These are phyloP conservation scores for Candida fluviatilis DNA, from an alignment of 805 yeast species.

Conservation along the genomic window DNA sequence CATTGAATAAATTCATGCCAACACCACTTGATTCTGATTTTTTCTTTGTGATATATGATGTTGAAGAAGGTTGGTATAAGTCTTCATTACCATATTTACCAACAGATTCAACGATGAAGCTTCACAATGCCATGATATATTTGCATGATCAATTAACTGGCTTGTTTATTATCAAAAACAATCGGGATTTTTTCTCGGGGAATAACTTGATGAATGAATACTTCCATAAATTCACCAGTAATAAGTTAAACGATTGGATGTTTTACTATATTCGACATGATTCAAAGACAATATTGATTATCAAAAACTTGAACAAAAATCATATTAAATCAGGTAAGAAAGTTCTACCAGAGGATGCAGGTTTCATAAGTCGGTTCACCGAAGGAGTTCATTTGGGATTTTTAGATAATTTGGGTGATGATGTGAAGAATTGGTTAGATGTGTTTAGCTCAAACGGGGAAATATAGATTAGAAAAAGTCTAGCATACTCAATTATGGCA, in stretches of 20 bases:
- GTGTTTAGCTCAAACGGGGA: conserved; percentile 19
- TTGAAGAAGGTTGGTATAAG: conserved; percentile 18
- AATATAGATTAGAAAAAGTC: conserved; percentile 5
- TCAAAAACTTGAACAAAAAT: conserved; percentile 29
- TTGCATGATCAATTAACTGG: conserved; percentile 36
- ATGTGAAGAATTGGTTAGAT: conserved; percentile 39
- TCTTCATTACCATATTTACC: conserved; percentile 38
- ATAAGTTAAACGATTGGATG: conserved; percentile 38
- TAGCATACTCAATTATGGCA: too few species aligned
- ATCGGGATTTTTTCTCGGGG: conserved; percentile 18
- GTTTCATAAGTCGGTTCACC: conserved; percentile 8
- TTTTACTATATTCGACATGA: conserved; percentile 32
- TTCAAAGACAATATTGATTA: conserved; percentile 27
- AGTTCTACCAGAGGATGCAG: conserved; percentile 15
- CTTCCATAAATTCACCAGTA: conserved; percentile 38
- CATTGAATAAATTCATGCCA: conserved; percentile 14
- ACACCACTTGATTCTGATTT: conserved; percentile 30
- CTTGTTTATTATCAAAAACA: conserved; percentile 23
- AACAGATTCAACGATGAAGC: conserved; percentile 10
- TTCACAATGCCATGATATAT: conserved; percentile 29
- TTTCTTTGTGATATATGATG: conserved; percentile 33
- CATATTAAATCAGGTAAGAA: conserved; percentile 10
- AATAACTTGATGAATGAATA: conserved; percentile 24
- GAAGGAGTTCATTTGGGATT: conserved; percentile 33
- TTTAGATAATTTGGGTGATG: conserved; percentile 39